These are phyloP conservation scores for Agastache rugosa DNA, from an alignment of 257 asterid genomes.

Conservation along the genomic window DNA sequence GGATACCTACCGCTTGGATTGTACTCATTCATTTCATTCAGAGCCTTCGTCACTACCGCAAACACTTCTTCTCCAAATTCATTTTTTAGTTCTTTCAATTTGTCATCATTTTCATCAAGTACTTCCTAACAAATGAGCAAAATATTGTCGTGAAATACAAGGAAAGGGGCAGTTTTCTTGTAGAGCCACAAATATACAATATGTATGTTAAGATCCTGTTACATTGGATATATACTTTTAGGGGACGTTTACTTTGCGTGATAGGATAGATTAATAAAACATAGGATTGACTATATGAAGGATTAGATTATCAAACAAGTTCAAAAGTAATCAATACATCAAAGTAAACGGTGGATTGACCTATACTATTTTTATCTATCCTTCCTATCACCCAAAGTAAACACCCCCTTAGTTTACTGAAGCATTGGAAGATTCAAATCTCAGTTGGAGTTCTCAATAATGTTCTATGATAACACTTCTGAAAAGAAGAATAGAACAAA, in stretches of 20 bases:
- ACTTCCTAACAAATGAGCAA: slow-evolving; percentile 45
- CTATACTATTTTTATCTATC: no score
- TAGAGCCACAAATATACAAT: not conserved
- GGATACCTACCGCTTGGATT: slow-evolving; percentile 76
- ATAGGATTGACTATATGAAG: no score
- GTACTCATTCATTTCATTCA: slow-evolving; percentile 58
- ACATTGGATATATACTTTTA: not conserved
- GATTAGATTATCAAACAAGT: no score
- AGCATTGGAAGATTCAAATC: not conserved
- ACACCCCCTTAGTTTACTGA: not conserved
- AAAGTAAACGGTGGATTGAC: no score
- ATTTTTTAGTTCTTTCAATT: slow-evolving; percentile 48
- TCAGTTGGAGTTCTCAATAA: not conserved
- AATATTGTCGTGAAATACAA: not conserved
- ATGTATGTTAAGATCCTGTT: not conserved
- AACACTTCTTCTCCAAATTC: slow-evolving; percentile 52
- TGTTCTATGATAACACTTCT: not conserved
- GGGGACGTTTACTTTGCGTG: no score
- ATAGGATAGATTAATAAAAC: no score
- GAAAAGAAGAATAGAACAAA: not conserved
- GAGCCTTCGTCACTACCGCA: slow-evolving; percentile 47
- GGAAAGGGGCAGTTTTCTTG: not conserved
- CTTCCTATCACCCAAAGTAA: no score
- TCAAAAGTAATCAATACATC: no score
- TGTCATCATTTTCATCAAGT: slow-evolving; percentile 58